Conservation (phyloP, 441 rosid genomes). For the Arabidopsis hybrid region DNA sequence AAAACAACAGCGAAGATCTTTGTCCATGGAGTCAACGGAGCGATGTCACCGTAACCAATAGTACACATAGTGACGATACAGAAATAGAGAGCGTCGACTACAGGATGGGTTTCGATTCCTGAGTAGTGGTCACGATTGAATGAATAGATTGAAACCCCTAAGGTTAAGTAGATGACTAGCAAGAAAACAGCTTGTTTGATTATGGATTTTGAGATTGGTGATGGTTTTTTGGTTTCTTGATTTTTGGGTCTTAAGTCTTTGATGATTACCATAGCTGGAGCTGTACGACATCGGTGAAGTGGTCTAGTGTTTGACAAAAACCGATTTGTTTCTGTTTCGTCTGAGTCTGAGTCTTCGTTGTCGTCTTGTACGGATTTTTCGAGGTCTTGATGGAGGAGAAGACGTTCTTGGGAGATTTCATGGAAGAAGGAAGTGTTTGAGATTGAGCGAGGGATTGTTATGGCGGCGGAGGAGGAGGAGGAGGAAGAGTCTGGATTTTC, state of each 20-base stretch:
- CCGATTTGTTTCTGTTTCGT: not conserved
- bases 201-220: slow-evolving; percentile 59
- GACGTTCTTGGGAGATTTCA: slow-evolving; percentile 42
- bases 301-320: slow-evolving; percentile 47
- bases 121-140: slow-evolving; percentile 72
- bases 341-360: not conserved
- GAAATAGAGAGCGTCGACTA: slow-evolving; percentile 87
- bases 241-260: slow-evolving; percentile 47
- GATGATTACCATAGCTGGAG: slow-evolving; percentile 80
- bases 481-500: slow-evolving; percentile 31
- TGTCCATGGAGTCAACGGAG: slow-evolving; percentile 72
- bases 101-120: slow-evolving; percentile 81
- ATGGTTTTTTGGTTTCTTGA: slow-evolving; percentile 53
- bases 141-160: slow-evolving; percentile 75
- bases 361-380: slow-evolving; percentile 32
- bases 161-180: slow-evolving; percentile 60
- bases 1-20: slow-evolving; percentile 79
- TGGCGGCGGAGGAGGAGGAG: slow-evolving; percentile 22
- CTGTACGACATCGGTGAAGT: slow-evolving; percentile 74
- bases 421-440: slow-evolving; percentile 52
- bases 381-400: slow-evolving; percentile 14
- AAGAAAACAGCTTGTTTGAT: slow-evolving; percentile 68
- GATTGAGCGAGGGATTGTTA: slow-evolving; percentile 48
- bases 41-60: slow-evolving; percentile 89
- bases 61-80: slow-evolving; percentile 96